Base-by-base conservation (phyloP, 352 stramenopile genomes). In the Pythium monospermum region DNA sequence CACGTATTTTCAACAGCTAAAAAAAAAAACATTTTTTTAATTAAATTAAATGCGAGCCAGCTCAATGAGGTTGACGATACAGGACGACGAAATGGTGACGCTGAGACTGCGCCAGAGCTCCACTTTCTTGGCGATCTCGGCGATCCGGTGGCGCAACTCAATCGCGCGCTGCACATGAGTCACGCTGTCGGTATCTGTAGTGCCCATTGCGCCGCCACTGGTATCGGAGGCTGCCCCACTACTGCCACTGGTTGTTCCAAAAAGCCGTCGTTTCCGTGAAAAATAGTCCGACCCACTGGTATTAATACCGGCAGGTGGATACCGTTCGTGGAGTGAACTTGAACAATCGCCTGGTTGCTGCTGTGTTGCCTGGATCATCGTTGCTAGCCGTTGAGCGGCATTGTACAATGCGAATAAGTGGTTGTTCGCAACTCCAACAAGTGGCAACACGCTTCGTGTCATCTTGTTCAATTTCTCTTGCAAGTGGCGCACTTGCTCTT, bases 1-100 rank as follows among this genome's bases (percentile, higher is more conserved):
- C 83, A 54, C 80, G 83, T 26, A 91, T 94, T 37, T 94, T 94
- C 55, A 94, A 91, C 55, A 94, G 83, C 45, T 85, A 37, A 47
- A 6, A 28, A 13, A 12, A 15, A 10, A n/a, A 30, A 22, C 21
- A 10, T 22, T 22, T n/a, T n/a, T n/a, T n/a, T n/a, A n/a, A n/a
- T n/a, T n/a, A n/a, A n/a, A n/a, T n/a, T 27, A 15, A 22, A 28
- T 31, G 11, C 36, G 27, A n/a, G 49, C 26, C 11, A 68, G 28
- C 31, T 73, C 64, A 3, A 55, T 31, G 16, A 64, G 25, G 16
- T 37, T 63, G 4, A 76, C 28, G 19, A 76, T 52, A 31, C 63
- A 70, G 5, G 47, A 59, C 2, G 54, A 61, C 0, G 42, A 48
- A 32, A 71, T 66, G 19, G 68, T 68, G 22, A 45, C 49, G 41